A percentile compares a stretch with the other conserved stretches of the same genome.
Evolutionary conservation across 495 filamentous ascomycete genomes (phyloP).

Genomic region (Trypethelium eluteriae): DNA sequence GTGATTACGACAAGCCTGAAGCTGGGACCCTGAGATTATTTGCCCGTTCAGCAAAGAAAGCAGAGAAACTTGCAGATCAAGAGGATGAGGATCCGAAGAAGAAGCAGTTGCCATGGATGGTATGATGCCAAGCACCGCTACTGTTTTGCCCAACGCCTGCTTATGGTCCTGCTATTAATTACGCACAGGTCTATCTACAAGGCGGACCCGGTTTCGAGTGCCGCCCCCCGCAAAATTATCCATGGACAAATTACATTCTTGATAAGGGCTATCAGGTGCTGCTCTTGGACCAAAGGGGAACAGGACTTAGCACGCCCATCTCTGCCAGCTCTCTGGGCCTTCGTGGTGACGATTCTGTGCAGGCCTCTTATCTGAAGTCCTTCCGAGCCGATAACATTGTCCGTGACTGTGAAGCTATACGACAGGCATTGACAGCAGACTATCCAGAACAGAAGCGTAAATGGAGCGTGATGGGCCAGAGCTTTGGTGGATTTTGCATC

Average conservation of each 20-base stretch:
- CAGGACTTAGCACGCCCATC: conserved; percentile 73
- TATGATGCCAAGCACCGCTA: background rate
- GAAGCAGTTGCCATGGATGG: conserved; percentile 48
- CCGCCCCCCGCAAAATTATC: conserved; percentile 59
- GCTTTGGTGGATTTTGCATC: conserved; percentile 81
- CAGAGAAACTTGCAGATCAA: conserved; percentile 53
- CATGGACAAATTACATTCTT: conserved; percentile 59
- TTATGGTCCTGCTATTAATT: conserved; percentile 11
- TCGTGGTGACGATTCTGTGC: conserved; percentile 53
- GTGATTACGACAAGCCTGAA: conserved; percentile 59
- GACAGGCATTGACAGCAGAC: conserved; percentile 60
- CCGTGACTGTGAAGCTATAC: conserved; percentile 78
- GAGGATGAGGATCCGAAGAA: conserved; percentile 40
- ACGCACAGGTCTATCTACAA: conserved; percentile 35
- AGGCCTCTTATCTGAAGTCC: conserved; percentile 74
- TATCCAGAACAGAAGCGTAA: conserved; percentile 63
- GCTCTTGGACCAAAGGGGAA: conserved; percentile 81
- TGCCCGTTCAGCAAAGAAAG: conserved; percentile 59
- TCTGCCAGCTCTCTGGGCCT: conserved; percentile 59
- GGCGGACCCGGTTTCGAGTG: conserved; percentile 71
- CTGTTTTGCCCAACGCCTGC: background rate
- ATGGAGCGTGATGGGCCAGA: conserved; percentile 81
- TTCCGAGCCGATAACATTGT: conserved; percentile 87
- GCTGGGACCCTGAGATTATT: conserved; percentile 63
- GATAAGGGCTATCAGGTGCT: conserved; percentile 79